Evolutionary conservation across 169 alveolate species (phyloP), one percentile per base, ranked within the genome.

Genomic region (Eimeria necatrix): DNA sequence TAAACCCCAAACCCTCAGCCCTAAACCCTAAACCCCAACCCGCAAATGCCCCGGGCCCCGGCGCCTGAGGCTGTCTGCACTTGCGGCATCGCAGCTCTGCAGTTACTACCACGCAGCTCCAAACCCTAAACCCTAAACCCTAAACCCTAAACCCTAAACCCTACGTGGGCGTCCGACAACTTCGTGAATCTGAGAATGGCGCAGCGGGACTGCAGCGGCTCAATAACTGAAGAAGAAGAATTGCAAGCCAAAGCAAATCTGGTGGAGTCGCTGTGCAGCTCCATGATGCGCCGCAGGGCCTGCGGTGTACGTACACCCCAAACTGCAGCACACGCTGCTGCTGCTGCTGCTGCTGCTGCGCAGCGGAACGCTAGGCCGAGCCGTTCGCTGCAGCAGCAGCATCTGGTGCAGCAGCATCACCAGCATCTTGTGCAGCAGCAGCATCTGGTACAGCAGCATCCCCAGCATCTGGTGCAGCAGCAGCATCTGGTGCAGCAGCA

Each of bases 201-300:
- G 83, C 99, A 99, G 95, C 99, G 97, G 94, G 99, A 98, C 97
- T 99, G 99, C 89, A 99, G 99, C 41, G 99, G 99, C 96, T 99
- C 99, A 52, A 99, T 99, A 93, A 99, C 98, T 95, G 99, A 99
- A 53, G 99, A 97, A 64, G 99, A 98, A 92, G 99, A 99, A 96
- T 99, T 99, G 96, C 99, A 99, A 64, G 99, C 99, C 96, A 99
- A 95, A 49, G 99, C 99, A 95, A 99, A 99, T 71, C 99, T 96
- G 1, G 99, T 99, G 5, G 99, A 98, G 92, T 96, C 98, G 32
- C 99, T 98, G 97, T 98, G 99, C 71, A 98, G 99, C 97, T 99
- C 99, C 99, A 99, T 99, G 53, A 99, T 98, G 96, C 99, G 98
- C 94, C 99, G 97, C 95, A 99, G 96, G 22, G 99, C 99, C 96